Conservation (phyloP, 345 rosid species). For the Cardiospermum halicacabum region DNA sequence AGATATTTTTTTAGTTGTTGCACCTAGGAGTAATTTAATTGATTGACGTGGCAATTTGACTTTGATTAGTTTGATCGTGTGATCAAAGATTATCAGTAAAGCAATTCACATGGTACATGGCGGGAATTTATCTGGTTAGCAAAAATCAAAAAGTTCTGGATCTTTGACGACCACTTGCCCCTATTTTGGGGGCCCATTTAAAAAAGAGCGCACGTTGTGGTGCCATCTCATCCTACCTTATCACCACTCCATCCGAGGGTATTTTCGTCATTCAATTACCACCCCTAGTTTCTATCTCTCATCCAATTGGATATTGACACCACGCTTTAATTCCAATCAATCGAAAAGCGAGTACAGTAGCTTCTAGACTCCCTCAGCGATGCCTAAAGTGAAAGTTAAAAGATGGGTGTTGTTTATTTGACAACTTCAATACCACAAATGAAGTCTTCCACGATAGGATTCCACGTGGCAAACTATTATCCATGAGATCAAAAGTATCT, state of each 20-base stretch:
- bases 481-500: constrained; percentile 20
- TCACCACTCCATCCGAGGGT: neutral
- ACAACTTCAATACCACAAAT: constrained; percentile 16
- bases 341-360: neutral
- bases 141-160: neutral
- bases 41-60: too few species aligned
- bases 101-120: too few species aligned
- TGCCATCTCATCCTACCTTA: neutral
- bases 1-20: too few species aligned
- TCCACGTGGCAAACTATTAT: constrained; percentile 19
- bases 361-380: neutral
- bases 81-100: too few species aligned
- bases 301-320: neutral
- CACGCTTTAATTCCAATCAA: neutral
- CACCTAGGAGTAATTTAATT: too few species aligned
- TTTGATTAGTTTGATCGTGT: too few species aligned
- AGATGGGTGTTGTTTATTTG: neutral
- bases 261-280: neutral
- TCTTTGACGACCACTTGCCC: neutral
- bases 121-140: too few species aligned
- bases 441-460: neutral
- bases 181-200: neutral
- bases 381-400: neutral
- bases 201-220: neutral
- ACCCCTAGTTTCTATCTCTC: neutral